Conservation (phyloP, 257 asterid species). For the Verbascum thapsus region DNA sequence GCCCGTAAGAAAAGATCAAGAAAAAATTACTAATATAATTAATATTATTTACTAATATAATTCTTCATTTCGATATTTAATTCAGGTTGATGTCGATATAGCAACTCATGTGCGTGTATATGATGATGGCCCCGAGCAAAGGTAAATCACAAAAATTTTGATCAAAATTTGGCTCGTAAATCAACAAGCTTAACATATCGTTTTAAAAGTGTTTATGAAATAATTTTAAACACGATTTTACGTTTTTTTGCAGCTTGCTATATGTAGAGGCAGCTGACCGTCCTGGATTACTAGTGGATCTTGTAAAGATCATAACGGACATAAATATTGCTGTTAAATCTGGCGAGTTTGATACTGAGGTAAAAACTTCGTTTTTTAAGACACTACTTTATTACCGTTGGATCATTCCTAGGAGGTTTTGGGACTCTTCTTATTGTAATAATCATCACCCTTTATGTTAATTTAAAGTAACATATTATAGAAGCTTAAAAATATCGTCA, state of each 20-base stretch:
- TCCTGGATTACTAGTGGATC: conserved; percentile 94
- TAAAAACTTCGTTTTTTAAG: conserved; percentile 22
- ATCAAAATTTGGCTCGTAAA: conserved; percentile 5
- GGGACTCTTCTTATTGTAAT: too few relatives aligned
- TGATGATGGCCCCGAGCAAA: conserved; percentile 70
- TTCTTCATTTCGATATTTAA: conserved; percentile 18
- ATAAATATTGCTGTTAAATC: conserved; percentile 77
- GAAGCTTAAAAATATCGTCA: not conserved
- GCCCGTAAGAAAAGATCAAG: conserved; percentile 42
- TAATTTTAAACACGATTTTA: conserved; percentile 10
- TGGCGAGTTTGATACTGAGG: conserved; percentile 97
- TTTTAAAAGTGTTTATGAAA: conserved; percentile 14
- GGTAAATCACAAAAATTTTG: conserved; percentile 35
- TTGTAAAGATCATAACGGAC: conserved; percentile 82
- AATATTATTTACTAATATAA: conserved; percentile 14
- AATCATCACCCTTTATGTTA: too few relatives aligned
- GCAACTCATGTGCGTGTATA: conserved; percentile 63
- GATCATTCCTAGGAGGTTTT: too few relatives aligned
- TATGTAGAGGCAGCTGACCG: conserved; percentile 84
- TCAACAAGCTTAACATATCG: conserved; percentile 8
- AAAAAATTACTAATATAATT: not conserved
- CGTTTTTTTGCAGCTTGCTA: conserved; percentile 70
- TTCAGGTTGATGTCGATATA: conserved; percentile 78
- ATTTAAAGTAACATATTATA: too few relatives aligned
- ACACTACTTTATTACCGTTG: not conserved